A percentile compares a stretch with the other conserved stretches of the same genome.
Evolutionary conservation across 371 early-diverging fungal genomes (phyloP).

Genomic region (Mortierella sp.): DNA sequence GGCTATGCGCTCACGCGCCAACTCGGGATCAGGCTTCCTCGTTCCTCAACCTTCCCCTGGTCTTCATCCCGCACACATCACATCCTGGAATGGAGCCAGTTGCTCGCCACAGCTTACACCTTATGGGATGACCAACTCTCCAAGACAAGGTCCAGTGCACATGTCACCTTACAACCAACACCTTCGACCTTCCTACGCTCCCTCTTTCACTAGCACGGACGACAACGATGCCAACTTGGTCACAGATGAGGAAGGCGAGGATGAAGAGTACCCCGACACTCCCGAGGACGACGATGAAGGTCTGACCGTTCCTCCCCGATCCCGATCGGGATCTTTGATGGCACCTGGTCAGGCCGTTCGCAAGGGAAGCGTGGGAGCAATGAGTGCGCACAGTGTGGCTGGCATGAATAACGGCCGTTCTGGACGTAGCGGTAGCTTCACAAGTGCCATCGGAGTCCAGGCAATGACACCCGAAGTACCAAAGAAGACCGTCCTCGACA

Average conservation of each 20-base stretch:
- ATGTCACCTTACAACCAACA: conserved; percentile 33
- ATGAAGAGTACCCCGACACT: conserved; percentile 50
- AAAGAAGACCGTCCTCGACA: conserved; percentile 25
- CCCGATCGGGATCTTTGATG: conserved; percentile 44
- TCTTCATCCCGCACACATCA: conserved; percentile 34
- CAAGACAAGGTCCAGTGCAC: conserved; percentile 36
- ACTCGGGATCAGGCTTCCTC: conserved; percentile 39
- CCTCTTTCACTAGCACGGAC: conserved; percentile 45
- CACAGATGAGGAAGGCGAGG: conserved; percentile 52
- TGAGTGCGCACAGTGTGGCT: conserved; percentile 6
- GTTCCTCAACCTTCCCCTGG: conserved; percentile 45
- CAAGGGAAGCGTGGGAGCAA: conserved; percentile 36
- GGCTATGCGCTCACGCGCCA: conserved; percentile 51
- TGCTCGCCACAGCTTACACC: conserved; percentile 35
- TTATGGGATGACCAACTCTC: conserved; percentile 21
- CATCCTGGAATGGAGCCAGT: conserved; percentile 25
- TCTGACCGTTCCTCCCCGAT: conserved; percentile 26
- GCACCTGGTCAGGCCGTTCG: conserved; percentile 28
- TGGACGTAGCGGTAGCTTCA: conserved; percentile 30
- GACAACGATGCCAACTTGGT: conserved; percentile 49
- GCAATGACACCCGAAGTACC: conserved; percentile 18
- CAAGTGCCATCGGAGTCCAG: conserved; percentile 37
- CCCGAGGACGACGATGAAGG: conserved; percentile 44
- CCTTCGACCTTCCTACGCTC: conserved; percentile 23
- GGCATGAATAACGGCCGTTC: conserved; percentile 22